Conservation (phyloP, 805 yeast species). For the Hanseniaspora singularis region DNA sequence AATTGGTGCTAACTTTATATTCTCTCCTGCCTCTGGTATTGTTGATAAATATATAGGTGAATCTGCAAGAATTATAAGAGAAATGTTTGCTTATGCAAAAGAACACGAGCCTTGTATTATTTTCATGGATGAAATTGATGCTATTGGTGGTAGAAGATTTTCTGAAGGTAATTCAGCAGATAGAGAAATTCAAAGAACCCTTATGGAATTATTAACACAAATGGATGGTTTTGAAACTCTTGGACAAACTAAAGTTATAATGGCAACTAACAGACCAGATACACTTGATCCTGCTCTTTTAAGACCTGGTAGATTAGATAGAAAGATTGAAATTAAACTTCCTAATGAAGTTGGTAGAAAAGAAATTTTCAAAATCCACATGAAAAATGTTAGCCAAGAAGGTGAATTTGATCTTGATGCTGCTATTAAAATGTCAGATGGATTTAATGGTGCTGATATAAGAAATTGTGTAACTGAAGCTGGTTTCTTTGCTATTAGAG, state of each 20-base stretch:
- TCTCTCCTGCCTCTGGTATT: slow-evolving; percentile 96
- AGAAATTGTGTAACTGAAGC: slow-evolving; percentile 97
- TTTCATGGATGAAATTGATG: slow-evolving; percentile 97
- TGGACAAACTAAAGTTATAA: slow-evolving; percentile 92
- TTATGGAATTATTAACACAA: slow-evolving; percentile 92
- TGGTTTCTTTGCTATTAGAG: slow-evolving; percentile 95
- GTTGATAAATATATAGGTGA: slow-evolving; percentile 98
- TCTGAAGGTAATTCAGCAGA: slow-evolving; percentile 98
- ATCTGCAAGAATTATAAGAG: slow-evolving; percentile 90
- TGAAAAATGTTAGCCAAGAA: slow-evolving; percentile 68
- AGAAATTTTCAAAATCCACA: slow-evolving; percentile 88
- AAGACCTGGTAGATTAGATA: slow-evolving; percentile 94
- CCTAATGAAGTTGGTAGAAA: slow-evolving; percentile 94
- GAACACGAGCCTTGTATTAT: slow-evolving; percentile 98
- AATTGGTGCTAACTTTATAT: slow-evolving; percentile 93
- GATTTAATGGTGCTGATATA: slow-evolving; percentile 97
- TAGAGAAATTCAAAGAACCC: slow-evolving; percentile 94
- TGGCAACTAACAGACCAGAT: slow-evolving; percentile 99
- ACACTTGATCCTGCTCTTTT: slow-evolving; percentile 93
- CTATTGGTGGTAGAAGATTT: slow-evolving; percentile 96
- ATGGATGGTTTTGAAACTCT: slow-evolving; percentile 97
- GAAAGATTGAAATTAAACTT: slow-evolving; percentile 88
- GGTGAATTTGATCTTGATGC: slow-evolving; percentile 98
- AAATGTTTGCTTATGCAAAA: slow-evolving; percentile 94
- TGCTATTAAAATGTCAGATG: slow-evolving; percentile 95